Evolutionary conservation across 2,329 filamentous ascomycete species (phyloP).

Genomic region (Amphichorda felina): DNA sequence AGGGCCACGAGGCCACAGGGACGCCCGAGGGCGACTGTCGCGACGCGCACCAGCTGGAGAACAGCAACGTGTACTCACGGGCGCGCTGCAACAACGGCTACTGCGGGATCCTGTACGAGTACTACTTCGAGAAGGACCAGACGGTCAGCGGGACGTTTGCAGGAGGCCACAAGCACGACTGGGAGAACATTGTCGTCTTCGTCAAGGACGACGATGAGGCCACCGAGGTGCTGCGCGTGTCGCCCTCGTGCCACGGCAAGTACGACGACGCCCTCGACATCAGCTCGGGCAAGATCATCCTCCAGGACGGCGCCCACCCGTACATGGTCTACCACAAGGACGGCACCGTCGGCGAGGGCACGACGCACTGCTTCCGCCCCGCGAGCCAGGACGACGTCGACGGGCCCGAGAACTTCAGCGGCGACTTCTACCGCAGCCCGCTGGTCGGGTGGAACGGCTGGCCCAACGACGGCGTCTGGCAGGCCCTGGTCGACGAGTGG

Average conservation of each 20-base stretch:
- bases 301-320: slow-evolving; percentile 8
- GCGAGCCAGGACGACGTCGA: slow-evolving; percentile 13
- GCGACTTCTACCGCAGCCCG: slow-evolving; percentile 11
- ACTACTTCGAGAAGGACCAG: slow-evolving; percentile 33
- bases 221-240: slow-evolving; percentile 13
- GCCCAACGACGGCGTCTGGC: slow-evolving; percentile 10
- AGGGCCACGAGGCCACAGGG: slow-evolving; percentile 12
- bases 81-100: slow-evolving; percentile 19
- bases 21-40: slow-evolving; percentile 17
- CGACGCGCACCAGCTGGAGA: slow-evolving; percentile 15
- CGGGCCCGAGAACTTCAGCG: slow-evolving; percentile 13
- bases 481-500: slow-evolving; percentile 13
- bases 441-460: slow-evolving; percentile 16
- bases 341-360: slow-evolving; percentile 7
- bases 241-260: slow-evolving; percentile 14
- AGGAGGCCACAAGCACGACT: slow-evolving; percentile 27
- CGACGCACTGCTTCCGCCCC: slow-evolving; percentile 19
- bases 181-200: slow-evolving; percentile 26
- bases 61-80: slow-evolving; percentile 18
- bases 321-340: slow-evolving; percentile 18
- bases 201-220: slow-evolving; percentile 9
- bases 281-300: too few relatives aligned
- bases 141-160: slow-evolving; percentile 15
- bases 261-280: slow-evolving; percentile 12
- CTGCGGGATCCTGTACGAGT: slow-evolving; percentile 16